Percentiles rank a stretch among this genome's conserved stretches.
These are phyloP conservation scores for Candida methanosorbosa DNA, from an alignment of 805 yeast genomes.

Conservation along the genomic window DNA sequence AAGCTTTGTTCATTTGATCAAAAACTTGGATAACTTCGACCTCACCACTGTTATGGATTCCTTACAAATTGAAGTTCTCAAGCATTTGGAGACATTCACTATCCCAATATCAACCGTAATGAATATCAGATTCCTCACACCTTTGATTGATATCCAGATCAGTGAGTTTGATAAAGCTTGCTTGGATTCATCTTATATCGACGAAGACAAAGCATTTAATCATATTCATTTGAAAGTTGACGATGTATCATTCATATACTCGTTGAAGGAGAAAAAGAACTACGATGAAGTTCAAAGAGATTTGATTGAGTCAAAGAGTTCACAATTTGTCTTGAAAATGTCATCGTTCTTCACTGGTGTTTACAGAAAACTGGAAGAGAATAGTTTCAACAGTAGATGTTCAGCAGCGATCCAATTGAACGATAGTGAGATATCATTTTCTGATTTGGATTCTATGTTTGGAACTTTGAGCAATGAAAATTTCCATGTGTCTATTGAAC, in stretches of 20 bases:
- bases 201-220: slow-evolving; percentile 1
- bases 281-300: background rate
- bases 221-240: slow-evolving; percentile 2
- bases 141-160: slow-evolving; percentile 19
- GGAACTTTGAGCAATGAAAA: slow-evolving; percentile 6
- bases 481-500: slow-evolving; percentile 11
- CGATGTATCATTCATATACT: background rate
- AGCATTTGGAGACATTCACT: slow-evolving; percentile 22
- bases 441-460: background rate
- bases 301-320: no score
- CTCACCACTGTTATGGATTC: slow-evolving; percentile 50
- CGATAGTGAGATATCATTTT: background rate
- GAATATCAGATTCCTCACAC: slow-evolving; percentile 41
- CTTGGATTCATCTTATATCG: no score
- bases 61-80: slow-evolving; percentile 53
- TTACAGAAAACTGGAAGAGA: background rate
- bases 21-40: slow-evolving; percentile 30
- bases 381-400: background rate
- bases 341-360: background rate
- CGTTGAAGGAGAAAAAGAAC: background rate
- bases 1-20: slow-evolving; percentile 20
- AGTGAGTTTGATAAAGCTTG: no score
- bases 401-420: background rate
- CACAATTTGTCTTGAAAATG: background rate
- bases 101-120: slow-evolving; percentile 21